Conservation (phyloP, 768 basidiomycete genomes). For the Pleurotus sapidus region DNA sequence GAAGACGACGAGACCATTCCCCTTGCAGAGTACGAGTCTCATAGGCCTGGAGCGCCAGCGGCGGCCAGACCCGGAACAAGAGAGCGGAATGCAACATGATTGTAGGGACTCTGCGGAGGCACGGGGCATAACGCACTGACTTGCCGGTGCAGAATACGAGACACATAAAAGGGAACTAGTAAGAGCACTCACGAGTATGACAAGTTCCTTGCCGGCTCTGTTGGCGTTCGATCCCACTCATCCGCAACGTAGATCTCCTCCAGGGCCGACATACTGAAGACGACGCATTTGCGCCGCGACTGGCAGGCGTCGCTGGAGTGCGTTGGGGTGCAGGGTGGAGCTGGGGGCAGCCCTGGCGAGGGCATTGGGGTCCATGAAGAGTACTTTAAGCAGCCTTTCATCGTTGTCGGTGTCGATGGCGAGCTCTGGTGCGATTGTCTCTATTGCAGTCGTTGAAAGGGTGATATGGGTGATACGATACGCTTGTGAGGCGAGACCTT, state of each 20-base stretch:
- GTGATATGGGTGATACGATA: not conserved
- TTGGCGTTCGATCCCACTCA: slow-evolving; percentile 78
- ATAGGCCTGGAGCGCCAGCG: not conserved
- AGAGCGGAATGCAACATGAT: not conserved
- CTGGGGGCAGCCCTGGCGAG: slow-evolving; percentile 5
- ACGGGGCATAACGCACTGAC: slow-evolving; percentile 5
- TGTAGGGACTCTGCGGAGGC: slow-evolving; percentile 9
- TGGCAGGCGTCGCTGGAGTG: slow-evolving; percentile 13
- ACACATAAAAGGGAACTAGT: not conserved
- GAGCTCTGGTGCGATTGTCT: not conserved
- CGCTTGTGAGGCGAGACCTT: not conserved
- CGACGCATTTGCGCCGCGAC: slow-evolving; percentile 50
- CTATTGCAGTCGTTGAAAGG: not conserved
- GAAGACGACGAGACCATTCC: not conserved
- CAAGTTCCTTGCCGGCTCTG: slow-evolving; percentile 57
- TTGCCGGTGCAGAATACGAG: slow-evolving; percentile 5
- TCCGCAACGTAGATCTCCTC: slow-evolving; percentile 67
- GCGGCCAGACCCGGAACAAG: slow-evolving; percentile 4
- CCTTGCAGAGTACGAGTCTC: not conserved
- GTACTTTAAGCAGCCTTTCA: slow-evolving; percentile 39
- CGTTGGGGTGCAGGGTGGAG: slow-evolving; percentile 17
- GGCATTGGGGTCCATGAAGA: not conserved
- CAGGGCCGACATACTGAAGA: slow-evolving; percentile 50
- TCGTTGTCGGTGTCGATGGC: slow-evolving; percentile 9
- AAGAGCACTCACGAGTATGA: slow-evolving; percentile 59